These are phyloP conservation scores for Zygosaccharomyces bailii DNA, from an alignment of 805 yeast species.

Conservation along the genomic window DNA sequence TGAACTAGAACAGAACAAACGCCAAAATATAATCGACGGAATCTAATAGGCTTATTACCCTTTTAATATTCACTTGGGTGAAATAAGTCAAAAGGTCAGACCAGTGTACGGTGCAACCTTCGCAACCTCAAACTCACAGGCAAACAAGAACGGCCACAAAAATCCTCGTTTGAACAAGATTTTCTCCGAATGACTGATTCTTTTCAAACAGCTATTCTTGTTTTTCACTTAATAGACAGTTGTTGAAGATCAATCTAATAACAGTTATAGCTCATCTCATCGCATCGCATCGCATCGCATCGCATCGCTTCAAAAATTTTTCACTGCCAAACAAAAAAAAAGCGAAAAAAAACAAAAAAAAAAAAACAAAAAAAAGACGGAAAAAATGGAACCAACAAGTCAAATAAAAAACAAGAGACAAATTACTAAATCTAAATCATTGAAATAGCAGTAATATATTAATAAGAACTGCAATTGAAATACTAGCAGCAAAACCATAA, in stretches of 20 bases:
- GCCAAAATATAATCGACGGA: background rate
- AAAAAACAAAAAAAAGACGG: background rate
- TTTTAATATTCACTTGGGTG: background rate
- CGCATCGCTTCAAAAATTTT: constrained; percentile 16
- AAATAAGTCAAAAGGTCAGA: background rate
- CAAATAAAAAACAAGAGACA: background rate
- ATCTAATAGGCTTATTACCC: background rate
- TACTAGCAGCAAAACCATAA: background rate
- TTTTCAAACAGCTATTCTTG: background rate
- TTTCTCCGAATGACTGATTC: background rate
- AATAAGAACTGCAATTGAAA: too few relatives aligned
- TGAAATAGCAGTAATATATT: too few relatives aligned
- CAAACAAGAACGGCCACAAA: background rate
- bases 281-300: constrained; percentile 28
- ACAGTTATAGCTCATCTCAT: constrained; percentile 26
- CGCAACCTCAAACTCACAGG: background rate
- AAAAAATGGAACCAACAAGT: background rate
- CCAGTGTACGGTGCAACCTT: background rate
- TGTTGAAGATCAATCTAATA: background rate
- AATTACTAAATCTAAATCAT: too few relatives aligned
- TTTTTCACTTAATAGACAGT: background rate
- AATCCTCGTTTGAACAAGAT: background rate
- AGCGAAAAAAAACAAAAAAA: constrained; percentile 6
- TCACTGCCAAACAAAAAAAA: constrained; percentile 5
- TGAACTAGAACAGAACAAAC: constrained; percentile 1